These are phyloP conservation scores for Nannochloropsis gaditana DNA, from an alignment of 108 stramenopile species.

Conservation along the genomic window DNA sequence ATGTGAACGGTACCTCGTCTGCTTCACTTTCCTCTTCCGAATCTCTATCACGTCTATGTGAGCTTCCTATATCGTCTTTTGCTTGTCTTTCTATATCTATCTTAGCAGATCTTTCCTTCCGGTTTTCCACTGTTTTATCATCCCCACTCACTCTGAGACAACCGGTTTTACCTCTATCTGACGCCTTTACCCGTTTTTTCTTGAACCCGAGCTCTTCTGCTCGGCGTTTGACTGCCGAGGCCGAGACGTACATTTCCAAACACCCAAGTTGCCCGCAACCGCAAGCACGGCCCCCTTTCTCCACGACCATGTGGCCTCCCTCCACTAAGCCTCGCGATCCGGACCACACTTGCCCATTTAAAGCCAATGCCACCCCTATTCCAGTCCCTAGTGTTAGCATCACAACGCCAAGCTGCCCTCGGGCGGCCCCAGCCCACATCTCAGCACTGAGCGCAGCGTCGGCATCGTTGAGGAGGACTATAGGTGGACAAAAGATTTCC, in stretches of 20 bases:
- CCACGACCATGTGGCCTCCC: slow-evolving; percentile 54
- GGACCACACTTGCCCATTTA: slow-evolving; percentile 36
- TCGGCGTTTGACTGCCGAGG: slow-evolving; percentile 34
- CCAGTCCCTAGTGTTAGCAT: slow-evolving; percentile 52
- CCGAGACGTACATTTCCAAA: slow-evolving; percentile 52
- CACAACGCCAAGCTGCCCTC: slow-evolving; percentile 38
- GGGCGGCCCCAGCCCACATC: slow-evolving; percentile 39
- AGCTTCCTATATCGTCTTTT: too few species aligned
- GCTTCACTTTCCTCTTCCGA: background rate
- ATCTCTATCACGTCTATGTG: background rate
- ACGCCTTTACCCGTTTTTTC: background rate
- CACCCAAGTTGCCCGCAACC: slow-evolving; percentile 53
- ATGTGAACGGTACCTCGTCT: background rate
- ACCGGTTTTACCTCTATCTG: background rate
- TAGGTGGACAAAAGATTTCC: slow-evolving; percentile 15
- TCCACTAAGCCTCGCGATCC: slow-evolving; percentile 48
- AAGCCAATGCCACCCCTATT: slow-evolving; percentile 43
- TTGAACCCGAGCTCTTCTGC: slow-evolving; percentile 29
- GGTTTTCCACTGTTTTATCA: background rate
- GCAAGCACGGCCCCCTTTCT: slow-evolving; percentile 21
- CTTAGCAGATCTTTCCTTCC: background rate
- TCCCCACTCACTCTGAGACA: background rate
- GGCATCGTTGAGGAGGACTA: slow-evolving; percentile 25
- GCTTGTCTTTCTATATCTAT: background rate
- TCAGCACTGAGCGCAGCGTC: slow-evolving; percentile 48